A percentile compares a stretch with the other conserved stretches of the same genome.
Evolutionary conservation across 139 green algal genomes (phyloP).

Genomic region (Chlorella sorokiniana): DNA sequence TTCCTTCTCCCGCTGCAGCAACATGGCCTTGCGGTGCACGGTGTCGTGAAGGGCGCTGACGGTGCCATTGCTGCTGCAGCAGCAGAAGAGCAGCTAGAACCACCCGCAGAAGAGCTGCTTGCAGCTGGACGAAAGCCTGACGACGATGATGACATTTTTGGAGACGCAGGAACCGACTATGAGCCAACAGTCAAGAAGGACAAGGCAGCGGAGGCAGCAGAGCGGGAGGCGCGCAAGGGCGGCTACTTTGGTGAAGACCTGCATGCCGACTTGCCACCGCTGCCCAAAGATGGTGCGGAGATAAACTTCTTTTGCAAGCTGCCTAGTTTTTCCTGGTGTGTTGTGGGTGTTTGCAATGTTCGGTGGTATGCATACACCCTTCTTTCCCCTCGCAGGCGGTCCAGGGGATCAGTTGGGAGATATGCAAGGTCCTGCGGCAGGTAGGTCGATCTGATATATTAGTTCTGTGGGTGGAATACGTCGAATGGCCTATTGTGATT

Average conservation of each 20-base stretch:
- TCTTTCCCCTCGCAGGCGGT: too few species aligned
- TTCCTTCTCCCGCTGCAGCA: too few species aligned
- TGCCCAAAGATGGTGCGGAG: slow-evolving; percentile 34
- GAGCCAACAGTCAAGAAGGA: slow-evolving; percentile 52
- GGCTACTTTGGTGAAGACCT: slow-evolving; percentile 39
- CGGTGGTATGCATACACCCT: too few species aligned
- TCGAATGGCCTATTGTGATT: too few species aligned
- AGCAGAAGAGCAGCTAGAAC: neutral
- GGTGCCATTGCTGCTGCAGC: neutral
- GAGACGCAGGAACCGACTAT: slow-evolving; percentile 89
- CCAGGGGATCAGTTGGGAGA: too few species aligned
- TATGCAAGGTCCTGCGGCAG: too few species aligned
- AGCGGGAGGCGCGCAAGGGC: neutral
- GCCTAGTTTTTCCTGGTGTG: neutral
- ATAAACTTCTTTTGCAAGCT: neutral
- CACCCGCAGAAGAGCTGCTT: neutral
- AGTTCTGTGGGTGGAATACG: too few species aligned
- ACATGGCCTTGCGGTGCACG: slow-evolving; percentile 4
- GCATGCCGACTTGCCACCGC: slow-evolving; percentile 45
- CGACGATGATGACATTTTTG: slow-evolving; percentile 95
- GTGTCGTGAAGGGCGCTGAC: neutral
- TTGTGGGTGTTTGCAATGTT: too few species aligned
- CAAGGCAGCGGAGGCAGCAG: slow-evolving; percentile 19
- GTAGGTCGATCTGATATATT: too few species aligned
- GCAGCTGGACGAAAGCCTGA: slow-evolving; percentile 15